Evolutionary conservation across 345 rosid species (phyloP).

Genomic region (Gossypium thurberi): DNA sequence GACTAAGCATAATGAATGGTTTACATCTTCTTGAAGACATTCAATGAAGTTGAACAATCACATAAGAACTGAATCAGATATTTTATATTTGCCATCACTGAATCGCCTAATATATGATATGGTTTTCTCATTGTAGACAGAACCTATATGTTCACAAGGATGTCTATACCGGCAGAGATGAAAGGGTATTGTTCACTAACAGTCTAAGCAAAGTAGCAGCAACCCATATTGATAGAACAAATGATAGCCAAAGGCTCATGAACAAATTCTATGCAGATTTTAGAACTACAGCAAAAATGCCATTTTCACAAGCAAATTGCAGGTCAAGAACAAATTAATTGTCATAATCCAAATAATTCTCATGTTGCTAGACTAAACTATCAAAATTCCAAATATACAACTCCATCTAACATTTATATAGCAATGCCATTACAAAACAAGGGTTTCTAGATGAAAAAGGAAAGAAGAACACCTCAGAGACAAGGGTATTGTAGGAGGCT

Average conservation of each 20-base stretch:
- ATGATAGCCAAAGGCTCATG: not conserved
- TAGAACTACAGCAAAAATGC: not conserved
- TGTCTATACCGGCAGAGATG: not conserved
- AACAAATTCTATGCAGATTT: not conserved
- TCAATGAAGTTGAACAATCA: not conserved
- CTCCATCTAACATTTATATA: not conserved
- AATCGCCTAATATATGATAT: not conserved
- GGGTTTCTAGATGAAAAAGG: not conserved
- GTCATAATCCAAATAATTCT: not conserved
- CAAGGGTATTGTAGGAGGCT: constrained; percentile 43
- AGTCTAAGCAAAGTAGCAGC: not conserved
- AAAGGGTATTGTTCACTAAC: not conserved
- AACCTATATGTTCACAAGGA: not conserved
- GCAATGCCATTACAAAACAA: not conserved
- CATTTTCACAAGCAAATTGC: not conserved
- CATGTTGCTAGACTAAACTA: not conserved
- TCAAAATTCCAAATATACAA: not conserved
- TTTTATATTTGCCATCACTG: not conserved
- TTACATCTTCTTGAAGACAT: not conserved
- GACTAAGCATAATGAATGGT: not conserved
- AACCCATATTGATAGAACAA: not conserved
- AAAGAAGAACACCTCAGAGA: constrained; percentile 49
- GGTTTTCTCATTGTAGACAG: not conserved
- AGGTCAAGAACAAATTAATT: not conserved
- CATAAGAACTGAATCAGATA: not conserved